Percentiles rank a stretch among this genome's conserved stretches.
These are phyloP conservation scores for Hypoxylon trugodes DNA, from an alignment of 495 filamentous ascomycete species.

Conservation along the genomic window DNA sequence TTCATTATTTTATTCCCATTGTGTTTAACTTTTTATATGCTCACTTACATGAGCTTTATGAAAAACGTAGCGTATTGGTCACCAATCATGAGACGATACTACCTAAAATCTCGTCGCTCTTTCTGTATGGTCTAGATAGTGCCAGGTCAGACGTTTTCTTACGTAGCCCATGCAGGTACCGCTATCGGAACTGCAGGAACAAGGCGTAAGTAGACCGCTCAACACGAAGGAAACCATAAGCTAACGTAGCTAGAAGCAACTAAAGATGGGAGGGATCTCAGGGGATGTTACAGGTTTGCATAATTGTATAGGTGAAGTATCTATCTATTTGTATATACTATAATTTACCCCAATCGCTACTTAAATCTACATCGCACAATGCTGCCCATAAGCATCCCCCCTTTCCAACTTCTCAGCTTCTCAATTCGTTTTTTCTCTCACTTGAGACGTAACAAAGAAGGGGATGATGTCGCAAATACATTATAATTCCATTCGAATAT, in stretches of 20 bases:
- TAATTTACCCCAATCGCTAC: too few relatives aligned
- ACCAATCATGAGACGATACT: conserved; percentile 23
- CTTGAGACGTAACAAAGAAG: not conserved
- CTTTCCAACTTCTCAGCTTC: conserved; percentile 7
- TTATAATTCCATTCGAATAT: not conserved
- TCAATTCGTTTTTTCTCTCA: not conserved
- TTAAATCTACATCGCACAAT: not conserved
- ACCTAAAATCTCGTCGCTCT: not conserved
- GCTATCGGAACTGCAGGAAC: conserved; percentile 36
- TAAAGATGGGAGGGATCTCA: conserved; percentile 22
- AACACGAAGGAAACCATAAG: conserved; percentile 22
- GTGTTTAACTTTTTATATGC: too few relatives aligned
- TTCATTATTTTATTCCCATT: too few relatives aligned
- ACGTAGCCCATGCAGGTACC: conserved; percentile 42
- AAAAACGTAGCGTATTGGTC: too few relatives aligned
- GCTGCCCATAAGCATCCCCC: not conserved
- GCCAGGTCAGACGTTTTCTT: conserved; percentile 26
- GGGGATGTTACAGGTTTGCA: conserved; percentile 24
- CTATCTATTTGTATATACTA: not conserved
- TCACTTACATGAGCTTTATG: too few relatives aligned
- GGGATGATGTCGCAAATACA: conserved; percentile 1
- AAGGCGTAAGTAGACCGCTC: conserved; percentile 16
- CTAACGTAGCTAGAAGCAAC: too few relatives aligned
- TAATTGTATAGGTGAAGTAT: conserved; percentile 16
- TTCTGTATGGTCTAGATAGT: not conserved